Base-by-base conservation (phyloP, 1,139 yeast species). In the Zygosaccharomyces sapae region DNA sequence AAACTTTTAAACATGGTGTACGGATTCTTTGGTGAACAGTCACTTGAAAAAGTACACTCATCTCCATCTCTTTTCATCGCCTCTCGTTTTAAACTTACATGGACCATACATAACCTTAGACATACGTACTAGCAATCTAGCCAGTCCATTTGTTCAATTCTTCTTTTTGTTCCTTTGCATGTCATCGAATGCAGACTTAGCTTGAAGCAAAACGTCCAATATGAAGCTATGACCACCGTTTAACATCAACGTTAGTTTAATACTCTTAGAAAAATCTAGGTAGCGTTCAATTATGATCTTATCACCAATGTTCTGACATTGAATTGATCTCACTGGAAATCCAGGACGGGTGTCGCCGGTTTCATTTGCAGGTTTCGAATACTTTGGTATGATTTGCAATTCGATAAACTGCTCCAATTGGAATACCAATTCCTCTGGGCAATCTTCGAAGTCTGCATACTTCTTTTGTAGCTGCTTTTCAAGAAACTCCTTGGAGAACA, bases 191-290 rank as follows among this genome's bases (percentile, higher is more conserved):
- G 66, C 64, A 47, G 64, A 61, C 46, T 69, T 68, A 49, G 70
- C 68, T 37, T 69, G 68, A 22, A 70, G 53, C 42, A 74, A 55
- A 2, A 73, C 58, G 52, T 74, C 79, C 50, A 74, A 65, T 6
- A 71, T 66, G 49, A 73, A 73, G 5, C 72, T 58, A 52, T 74
- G 75, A 1, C 77, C 77, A 12, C 76, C 76, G 48, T 73, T 74
- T 33, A 73, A 55, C 35, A 62, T 57, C 38, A 74, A 55, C 0
- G 75, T 68, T 13, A 67, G 61, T 49, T 67, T 67, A 37, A 74
- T 66, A 39, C 71, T 73, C 22, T 63, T 59, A 10, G 70, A 58
- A 47, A 74, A 70, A 41, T 68, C 71, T 33, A 70, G 60, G 52
- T 70, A 73, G 41, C 65, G 55, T 37, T 66, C 55, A n/a, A 61